Evolutionary conservation across 306 rosid species (phyloP), one percentile per base, ranked within the genome.

Genomic region (Amphicarpaea edgeworthii): DNA sequence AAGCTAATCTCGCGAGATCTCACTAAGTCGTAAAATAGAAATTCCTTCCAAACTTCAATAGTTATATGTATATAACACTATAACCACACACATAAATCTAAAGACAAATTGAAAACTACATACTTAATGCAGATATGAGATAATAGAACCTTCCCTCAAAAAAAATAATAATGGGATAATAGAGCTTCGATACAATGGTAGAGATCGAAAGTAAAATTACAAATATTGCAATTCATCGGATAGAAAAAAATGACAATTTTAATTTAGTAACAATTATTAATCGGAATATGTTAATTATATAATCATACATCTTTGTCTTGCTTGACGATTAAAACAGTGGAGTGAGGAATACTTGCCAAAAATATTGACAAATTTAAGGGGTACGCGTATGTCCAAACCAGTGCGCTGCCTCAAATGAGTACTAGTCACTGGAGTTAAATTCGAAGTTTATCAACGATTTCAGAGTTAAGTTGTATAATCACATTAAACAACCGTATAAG

Each of bases 381-480:
- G 8, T 38, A 63, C 0, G 37, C 5, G 37, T 34, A 34, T 40
- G 32, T 17, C 32, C 24, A 41, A 41, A 71, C 66, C 66, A 16
- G 20, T 72, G n/a, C 21, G 34, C 14, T 70, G 70, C 15, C 8
- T 40, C 45, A 64, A 72, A 81, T 38, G 70, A 51, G n/a, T n/a
- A n/a, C 65, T 67, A 42, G 8, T 53, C n/a, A 37, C 68, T 40
- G 20, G 45, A 60, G 78, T 11, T 26, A 61, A 67, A 82, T 61
- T n/a, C n/a, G 59, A 15, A 53, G 24, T 38, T 77, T 65, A 73
- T 68, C 38, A 71, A 21, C 6, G 20, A 42, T 76, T 77, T 66
- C 80, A 42, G 38, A 53, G 30, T 72, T 73, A 75, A 85, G 49
- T 37, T 15, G 16, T 73, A 59, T 77, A 76, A 81, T 81, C 60